Percentiles rank a stretch among this genome's conserved stretches.
phyloP scores from a whole-genome alignment of 116 monocot species.

The Papilionanthe hybrid region DNA sequence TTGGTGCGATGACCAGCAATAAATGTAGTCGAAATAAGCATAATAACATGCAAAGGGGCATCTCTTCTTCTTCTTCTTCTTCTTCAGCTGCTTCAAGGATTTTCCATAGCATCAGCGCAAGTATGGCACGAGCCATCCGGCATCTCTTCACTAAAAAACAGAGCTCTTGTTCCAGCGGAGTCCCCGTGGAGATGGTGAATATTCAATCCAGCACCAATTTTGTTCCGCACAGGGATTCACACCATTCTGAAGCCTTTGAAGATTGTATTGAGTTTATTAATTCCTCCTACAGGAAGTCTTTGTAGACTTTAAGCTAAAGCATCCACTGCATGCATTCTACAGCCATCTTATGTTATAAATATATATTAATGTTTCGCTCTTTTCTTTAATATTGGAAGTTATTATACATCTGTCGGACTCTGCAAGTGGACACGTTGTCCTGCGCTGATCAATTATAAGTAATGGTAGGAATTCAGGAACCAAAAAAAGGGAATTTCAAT shows the following conservation, averaged over 20 bases:
- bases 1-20: neutral
- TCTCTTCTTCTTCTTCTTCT: neutral
- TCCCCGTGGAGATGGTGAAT: neutral
- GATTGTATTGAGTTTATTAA: conserved; percentile 90
- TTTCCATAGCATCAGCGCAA: neutral
- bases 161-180: neutral
- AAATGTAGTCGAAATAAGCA: neutral
- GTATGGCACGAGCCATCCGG: neutral
- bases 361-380: too few species aligned
- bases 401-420: too few species aligned
- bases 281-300: conserved; percentile 52
- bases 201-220: conserved; percentile 7
- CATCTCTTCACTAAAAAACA: neutral
- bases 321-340: too few species aligned
- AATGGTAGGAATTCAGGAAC: too few species aligned
- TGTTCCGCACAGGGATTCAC: conserved; percentile 41
- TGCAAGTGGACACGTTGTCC: too few species aligned
- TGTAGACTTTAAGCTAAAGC: conserved; percentile 9
- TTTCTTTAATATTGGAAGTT: too few species aligned
- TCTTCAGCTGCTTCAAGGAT: neutral
- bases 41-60: neutral
- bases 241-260: conserved; percentile 65
- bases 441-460: too few species aligned
- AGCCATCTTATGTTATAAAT: too few species aligned
- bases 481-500: too few species aligned